Evolutionary conservation across 352 stramenopile species (phyloP).

Genomic region (Globisporangium lucens): DNA sequence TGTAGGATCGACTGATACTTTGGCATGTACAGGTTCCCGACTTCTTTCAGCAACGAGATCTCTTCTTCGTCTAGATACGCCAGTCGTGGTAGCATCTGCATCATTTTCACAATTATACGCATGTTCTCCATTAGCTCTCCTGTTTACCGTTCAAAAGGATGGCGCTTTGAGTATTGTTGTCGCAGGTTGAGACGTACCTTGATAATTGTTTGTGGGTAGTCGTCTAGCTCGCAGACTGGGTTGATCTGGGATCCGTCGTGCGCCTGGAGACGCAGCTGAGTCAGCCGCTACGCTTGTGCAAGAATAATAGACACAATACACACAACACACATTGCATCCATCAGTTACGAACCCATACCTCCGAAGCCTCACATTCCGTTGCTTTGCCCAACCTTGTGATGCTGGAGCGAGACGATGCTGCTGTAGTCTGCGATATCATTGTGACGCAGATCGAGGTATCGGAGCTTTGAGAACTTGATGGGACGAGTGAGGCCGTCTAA

Average conservation of each 20-base stretch:
- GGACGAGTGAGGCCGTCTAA: slow-evolving; percentile 59
- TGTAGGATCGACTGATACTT: slow-evolving; percentile 58
- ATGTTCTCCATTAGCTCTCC: background rate
- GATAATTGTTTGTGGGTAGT: slow-evolving; percentile 50
- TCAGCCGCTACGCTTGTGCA: slow-evolving; percentile 31
- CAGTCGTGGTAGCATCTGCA: slow-evolving; percentile 48
- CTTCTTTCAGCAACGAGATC: slow-evolving; percentile 48
- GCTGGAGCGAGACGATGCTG: slow-evolving; percentile 39
- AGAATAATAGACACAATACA: background rate
- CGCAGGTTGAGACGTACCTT: slow-evolving; percentile 22
- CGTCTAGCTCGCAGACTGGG: slow-evolving; percentile 54
- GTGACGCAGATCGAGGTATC: slow-evolving; percentile 67
- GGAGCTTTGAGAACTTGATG: slow-evolving; percentile 68
- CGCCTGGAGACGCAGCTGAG: slow-evolving; percentile 58
- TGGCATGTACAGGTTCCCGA: slow-evolving; percentile 61
- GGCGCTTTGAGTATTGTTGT: background rate
- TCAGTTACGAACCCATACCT: background rate
- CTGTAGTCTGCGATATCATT: slow-evolving; percentile 53
- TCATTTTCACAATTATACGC: slow-evolving; percentile 2
- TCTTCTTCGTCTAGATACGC: slow-evolving; percentile 72
- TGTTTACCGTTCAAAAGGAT: background rate
- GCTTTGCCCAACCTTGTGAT: slow-evolving; percentile 40
- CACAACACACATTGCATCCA: background rate
- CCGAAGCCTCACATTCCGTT: background rate
- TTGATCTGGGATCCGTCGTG: slow-evolving; percentile 54